Base-by-base conservation (phyloP, 2,329 filamentous ascomycete genomes). In the Fusarium caatingaense region DNA sequence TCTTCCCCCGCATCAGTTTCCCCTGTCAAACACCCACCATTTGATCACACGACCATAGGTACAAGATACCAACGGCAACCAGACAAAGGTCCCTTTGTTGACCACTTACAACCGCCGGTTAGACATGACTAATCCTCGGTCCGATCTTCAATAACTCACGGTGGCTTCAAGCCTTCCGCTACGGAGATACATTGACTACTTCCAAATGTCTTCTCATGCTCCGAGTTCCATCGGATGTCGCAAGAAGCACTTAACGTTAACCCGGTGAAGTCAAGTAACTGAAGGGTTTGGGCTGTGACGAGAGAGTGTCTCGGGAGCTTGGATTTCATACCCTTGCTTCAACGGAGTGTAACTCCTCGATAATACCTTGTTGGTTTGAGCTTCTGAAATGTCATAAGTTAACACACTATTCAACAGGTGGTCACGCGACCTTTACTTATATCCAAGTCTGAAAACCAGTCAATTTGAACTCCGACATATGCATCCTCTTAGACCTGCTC, bases 131-230 rank as follows among this genome's bases (percentile, higher is more conserved):
- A 28, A 16, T 9, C 21, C 34, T 66, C 63, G 54, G 63, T 9
- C 61, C 63, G 61, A 55, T 49, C 34, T 40, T 23, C 8, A 9
- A 60, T n/a, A 44, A 20, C 41, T 28, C 42, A 44, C 50, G 30
- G n/a, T 55, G 40, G 20, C 30, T 41, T 27, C 13, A 8, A 58
- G 16, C 21, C 42, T 23, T n/a, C 34, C 34, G 18, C 18, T 18
- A 37, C 4, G 10, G 34, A 37, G 10, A 37, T 37, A 18, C 11
- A 6, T 13, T 27, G 44, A 13, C n/a, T 10, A 11, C 21, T 21
- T 34, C 7, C n/a, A 20, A n/a, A 34, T 15, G 18, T 46, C 8
- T n/a, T 21, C 9, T 18, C 23, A 47, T 10, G 5, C 2, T 20
- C n/a, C 28, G 20, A 51, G 11, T 34, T 20, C 40, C 54, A 15